phyloP scores from a whole-genome alignment of 2,329 filamentous ascomycete species.

The Hirsutella minnesotensis region DNA sequence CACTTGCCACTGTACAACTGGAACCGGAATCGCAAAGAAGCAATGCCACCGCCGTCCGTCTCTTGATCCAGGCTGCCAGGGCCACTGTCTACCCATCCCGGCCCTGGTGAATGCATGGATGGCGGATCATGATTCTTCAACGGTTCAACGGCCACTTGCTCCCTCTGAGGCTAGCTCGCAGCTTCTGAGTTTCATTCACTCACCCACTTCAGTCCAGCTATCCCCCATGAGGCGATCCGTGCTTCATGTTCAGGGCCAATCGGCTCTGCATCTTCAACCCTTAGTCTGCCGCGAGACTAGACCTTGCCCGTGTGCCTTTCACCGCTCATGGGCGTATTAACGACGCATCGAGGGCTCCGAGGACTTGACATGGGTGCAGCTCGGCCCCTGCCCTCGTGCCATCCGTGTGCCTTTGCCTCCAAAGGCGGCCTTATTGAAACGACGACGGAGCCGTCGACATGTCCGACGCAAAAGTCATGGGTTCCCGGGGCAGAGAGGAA shows the following conservation, averaged over 20 bases:
- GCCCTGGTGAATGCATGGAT: neutral
- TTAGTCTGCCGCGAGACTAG: too few relatives aligned
- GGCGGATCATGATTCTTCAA: neutral
- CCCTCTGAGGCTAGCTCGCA: neutral
- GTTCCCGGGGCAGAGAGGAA: neutral
- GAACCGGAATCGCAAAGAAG: too few relatives aligned
- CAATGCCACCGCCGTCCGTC: too few relatives aligned
- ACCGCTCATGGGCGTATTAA: too few relatives aligned
- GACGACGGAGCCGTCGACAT: neutral
- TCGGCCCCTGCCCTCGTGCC: neutral
- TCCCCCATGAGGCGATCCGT: neutral
- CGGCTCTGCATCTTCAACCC: too few relatives aligned
- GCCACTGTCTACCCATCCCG: neutral
- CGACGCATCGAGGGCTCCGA: neutral
- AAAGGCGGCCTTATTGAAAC: neutral
- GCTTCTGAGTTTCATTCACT: neutral
- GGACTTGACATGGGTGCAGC: too few relatives aligned
- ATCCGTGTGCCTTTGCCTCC: neutral
- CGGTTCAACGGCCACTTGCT: neutral
- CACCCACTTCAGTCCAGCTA: neutral
- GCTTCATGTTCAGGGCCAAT: neutral
- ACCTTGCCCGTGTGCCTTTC: too few relatives aligned
- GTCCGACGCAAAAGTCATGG: neutral
- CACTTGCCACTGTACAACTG: too few relatives aligned
- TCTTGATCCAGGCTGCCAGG: too few relatives aligned